Percentiles rank a stretch among this genome's conserved stretches.
Evolutionary conservation across 768 basidiomycete genomes (phyloP).

Genomic region (Russula ochroleuca): DNA sequence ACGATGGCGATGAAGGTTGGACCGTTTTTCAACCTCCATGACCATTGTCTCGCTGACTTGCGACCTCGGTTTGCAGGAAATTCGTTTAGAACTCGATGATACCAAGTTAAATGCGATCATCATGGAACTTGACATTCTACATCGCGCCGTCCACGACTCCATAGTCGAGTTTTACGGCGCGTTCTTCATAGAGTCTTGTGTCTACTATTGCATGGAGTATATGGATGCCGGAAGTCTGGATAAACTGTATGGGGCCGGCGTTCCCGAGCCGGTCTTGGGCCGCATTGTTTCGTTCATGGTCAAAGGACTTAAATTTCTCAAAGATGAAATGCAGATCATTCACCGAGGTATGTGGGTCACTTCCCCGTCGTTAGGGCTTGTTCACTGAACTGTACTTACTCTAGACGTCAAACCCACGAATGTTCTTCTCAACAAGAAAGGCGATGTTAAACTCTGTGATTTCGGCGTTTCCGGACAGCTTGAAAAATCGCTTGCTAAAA

Average conservation of each 20-base stretch:
- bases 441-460: conserved; percentile 92
- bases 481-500: conserved; percentile 93
- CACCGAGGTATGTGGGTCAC: conserved; percentile 51
- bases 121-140: conserved; percentile 97
- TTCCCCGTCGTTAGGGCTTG: not conserved
- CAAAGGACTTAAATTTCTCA: conserved; percentile 87
- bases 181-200: conserved; percentile 99
- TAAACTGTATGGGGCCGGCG: conserved; percentile 52
- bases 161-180: conserved; percentile 99
- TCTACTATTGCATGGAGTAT: conserved; percentile 99
- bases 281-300: conserved; percentile 81
- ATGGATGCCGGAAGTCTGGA: conserved; percentile 99
- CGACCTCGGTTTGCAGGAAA: conserved; percentile 61
- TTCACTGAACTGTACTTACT: not conserved
- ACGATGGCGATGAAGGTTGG: conserved; percentile 98
- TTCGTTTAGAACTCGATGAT: conserved; percentile 90
- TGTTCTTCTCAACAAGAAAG: conserved; percentile 83
- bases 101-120: conserved; percentile 93
- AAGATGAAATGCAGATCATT: conserved; percentile 89
- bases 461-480: conserved; percentile 99
- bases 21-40: not conserved
- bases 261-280: conserved; percentile 75
- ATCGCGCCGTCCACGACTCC: conserved; percentile 83
- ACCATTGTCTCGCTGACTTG: not conserved
- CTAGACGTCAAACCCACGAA: conserved; percentile 92